A percentile compares a stretch with the other conserved stretches of the same genome.
Conservation (phyloP, 805 yeast genomes). For the Sungouiella thailandica region DNA sequence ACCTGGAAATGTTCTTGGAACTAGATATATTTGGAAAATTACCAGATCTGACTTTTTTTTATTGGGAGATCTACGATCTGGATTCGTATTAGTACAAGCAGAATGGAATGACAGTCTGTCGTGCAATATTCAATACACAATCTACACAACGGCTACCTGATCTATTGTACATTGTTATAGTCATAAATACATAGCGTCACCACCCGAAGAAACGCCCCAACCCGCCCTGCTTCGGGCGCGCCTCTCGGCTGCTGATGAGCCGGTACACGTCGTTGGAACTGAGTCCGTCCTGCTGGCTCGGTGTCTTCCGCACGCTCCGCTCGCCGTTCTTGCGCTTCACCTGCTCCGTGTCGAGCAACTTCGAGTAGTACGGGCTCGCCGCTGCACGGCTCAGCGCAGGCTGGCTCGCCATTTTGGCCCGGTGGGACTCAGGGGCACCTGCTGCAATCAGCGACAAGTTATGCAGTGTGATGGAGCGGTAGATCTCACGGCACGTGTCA, state of each 20-base stretch:
- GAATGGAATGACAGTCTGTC: too few species aligned
- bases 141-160: too few species aligned
- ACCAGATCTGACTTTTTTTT: too few species aligned
- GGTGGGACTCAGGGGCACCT: conserved; percentile 1
- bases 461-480: conserved; percentile 33
- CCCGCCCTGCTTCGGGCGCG: conserved; percentile 6
- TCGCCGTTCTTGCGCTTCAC: neutral
- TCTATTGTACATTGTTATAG: conserved; percentile 7
- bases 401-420: neutral
- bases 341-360: conserved; percentile 2
- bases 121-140: too few species aligned
- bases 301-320: neutral
- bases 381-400: neutral
- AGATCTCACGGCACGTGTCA: conserved; percentile 30
- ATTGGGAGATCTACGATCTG: too few species aligned
- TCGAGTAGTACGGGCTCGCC: conserved; percentile 1
- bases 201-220: conserved; percentile 34
- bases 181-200: conserved; percentile 14
- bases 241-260: conserved; percentile 13
- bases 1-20: too few species aligned
- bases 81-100: too few species aligned
- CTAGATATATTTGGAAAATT: too few species aligned
- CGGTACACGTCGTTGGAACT: conserved; percentile 19
- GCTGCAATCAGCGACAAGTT: conserved; percentile 19
- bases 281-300: conserved; percentile 8